Conservation (phyloP, 495 filamentous ascomycete genomes). For the Halenospora varia region DNA sequence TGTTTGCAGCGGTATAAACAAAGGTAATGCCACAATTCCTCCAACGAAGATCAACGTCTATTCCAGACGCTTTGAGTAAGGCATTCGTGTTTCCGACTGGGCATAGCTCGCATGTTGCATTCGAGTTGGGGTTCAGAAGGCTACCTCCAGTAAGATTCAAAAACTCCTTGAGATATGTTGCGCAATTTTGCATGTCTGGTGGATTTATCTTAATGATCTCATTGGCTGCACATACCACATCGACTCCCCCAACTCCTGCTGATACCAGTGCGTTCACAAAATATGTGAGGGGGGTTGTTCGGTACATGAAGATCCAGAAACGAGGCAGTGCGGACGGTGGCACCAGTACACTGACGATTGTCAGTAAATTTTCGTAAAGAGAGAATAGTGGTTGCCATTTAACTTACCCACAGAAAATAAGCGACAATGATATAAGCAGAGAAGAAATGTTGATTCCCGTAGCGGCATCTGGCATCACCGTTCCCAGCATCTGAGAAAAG, state of each 20-base stretch:
- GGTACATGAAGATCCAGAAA: slow-evolving; percentile 86
- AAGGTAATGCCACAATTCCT: slow-evolving; percentile 76
- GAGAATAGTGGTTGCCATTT: too few species aligned
- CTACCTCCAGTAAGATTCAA: slow-evolving; percentile 40
- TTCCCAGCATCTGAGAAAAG: background rate
- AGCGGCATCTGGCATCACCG: background rate
- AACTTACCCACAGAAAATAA: slow-evolving; percentile 54
- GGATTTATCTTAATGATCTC: slow-evolving; percentile 55
- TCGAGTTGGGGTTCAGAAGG: slow-evolving; percentile 45
- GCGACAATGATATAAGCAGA: slow-evolving; percentile 59
- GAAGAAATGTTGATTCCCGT: slow-evolving; percentile 16
- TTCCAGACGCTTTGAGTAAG: slow-evolving; percentile 47
- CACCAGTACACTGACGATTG: background rate
- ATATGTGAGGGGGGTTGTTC: slow-evolving; percentile 65
- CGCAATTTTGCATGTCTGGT: slow-evolving; percentile 46
- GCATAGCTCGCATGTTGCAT: slow-evolving; percentile 56
- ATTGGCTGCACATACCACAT: slow-evolving; percentile 51
- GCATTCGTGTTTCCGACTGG: slow-evolving; percentile 50
- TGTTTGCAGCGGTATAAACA: slow-evolving; percentile 68
- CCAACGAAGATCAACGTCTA: slow-evolving; percentile 59
- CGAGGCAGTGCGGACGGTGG: slow-evolving; percentile 42
- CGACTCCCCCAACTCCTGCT: slow-evolving; percentile 38
- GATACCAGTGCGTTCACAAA: slow-evolving; percentile 44
- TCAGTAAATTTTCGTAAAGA: too few species aligned
- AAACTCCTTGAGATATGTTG: slow-evolving; percentile 47